Evolutionary conservation across 2,329 filamentous ascomycete species (phyloP), one percentile per base, ranked within the genome.

Genomic region (Aspergillus brasiliensis): DNA sequence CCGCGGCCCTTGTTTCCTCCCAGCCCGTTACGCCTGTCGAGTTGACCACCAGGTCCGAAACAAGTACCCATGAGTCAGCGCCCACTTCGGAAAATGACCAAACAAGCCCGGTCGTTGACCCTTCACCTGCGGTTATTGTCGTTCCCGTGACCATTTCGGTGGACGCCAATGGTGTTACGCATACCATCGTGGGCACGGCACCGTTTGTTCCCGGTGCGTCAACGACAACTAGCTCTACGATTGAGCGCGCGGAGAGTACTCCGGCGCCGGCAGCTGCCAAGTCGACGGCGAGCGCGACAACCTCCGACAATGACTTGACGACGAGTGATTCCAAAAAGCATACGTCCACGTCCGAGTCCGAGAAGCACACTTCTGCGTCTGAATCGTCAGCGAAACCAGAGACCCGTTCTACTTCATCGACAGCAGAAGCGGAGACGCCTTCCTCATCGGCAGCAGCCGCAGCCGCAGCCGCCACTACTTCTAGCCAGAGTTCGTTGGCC

Each of bases 71-170:
- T 10, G 55, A 56, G 25, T 47, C 47, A 17, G 44, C 51, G 13
- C 47, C 48, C 46, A 28, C 25, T 17, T 21, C 34, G 51, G 38
- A 38, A 25, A 19, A 52, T 38, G 3, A 56, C 57, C 8, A 31
- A 60, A 23, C 27, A 34, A 34, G 31, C 38, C 34, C 48, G 40
- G 47, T 56, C 56, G 46, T 38, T 42, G 53, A 59, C 28, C 19
- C 51, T 10, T 42, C 53, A 6, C 54, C 65, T 8, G 52, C 62
- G 11, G 62, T 67, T 13, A 58, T 68, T 17, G 48, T 67, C 40
- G 58, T 67, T 27, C 62, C 68, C 7, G 56, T 69, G 19, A 66
- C 62, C 27, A 37, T 68, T n/a, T 65, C 68, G 7, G 60, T 70
- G 19, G 64, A 69, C n/a, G 54, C 55, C 13, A 57, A 67, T 31